Evolutionary conservation across 768 basidiomycete species (phyloP).

Genomic region (Gymnopilus dilepis): DNA sequence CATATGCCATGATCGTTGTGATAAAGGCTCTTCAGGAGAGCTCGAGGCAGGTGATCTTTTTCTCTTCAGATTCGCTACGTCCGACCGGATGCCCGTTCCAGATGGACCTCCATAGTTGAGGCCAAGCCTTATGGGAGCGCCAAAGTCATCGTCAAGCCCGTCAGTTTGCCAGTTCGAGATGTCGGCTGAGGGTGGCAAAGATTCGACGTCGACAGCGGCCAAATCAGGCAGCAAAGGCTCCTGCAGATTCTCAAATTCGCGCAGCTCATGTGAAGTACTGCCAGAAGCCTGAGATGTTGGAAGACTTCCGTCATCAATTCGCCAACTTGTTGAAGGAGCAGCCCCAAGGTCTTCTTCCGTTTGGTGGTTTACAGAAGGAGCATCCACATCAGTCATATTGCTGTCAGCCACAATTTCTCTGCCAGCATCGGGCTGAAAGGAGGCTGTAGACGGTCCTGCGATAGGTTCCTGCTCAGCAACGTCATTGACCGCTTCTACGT

Average conservation of each 20-base stretch:
- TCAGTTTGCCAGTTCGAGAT: background rate
- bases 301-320: background rate
- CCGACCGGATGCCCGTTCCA: background rate
- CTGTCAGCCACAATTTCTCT: background rate
- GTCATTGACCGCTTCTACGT: background rate
- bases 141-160: background rate
- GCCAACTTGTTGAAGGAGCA: background rate
- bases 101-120: background rate
- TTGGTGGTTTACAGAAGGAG: too few species aligned
- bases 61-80: conserved; percentile 1
- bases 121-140: background rate
- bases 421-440: background rate
- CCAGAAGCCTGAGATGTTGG: background rate
- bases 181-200: background rate
- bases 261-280: background rate
- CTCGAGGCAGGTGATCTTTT: conserved; percentile 12
- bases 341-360: too few species aligned
- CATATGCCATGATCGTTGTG: background rate
- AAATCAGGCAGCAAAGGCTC: background rate
- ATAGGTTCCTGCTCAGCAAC: background rate
- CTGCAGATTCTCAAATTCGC: background rate
- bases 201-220: background rate
- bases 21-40: conserved; percentile 1
- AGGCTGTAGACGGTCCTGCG: background rate
- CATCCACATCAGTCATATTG: background rate